phyloP scores from a whole-genome alignment of 2,329 filamentous ascomycete genomes.

The Colletotrichum plurivorum region DNA sequence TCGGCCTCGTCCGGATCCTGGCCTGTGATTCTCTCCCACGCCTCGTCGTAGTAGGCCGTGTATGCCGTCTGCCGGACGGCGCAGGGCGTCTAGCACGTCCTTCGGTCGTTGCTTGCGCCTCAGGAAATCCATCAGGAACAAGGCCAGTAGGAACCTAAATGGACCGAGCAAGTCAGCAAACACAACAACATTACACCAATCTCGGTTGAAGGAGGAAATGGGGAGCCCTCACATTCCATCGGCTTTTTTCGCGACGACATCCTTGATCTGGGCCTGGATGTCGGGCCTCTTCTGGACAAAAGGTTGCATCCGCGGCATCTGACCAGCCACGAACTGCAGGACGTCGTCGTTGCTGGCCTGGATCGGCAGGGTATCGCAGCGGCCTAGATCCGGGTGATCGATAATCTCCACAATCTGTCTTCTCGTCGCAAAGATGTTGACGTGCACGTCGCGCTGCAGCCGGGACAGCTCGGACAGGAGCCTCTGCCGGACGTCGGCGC shows the following conservation, averaged over 20 bases:
- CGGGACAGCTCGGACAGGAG: not conserved
- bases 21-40: slow-evolving; percentile 51
- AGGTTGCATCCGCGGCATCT: slow-evolving; percentile 6
- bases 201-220: too few relatives aligned
- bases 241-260: not conserved
- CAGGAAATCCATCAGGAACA: slow-evolving; percentile 21
- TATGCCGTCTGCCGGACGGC: not conserved
- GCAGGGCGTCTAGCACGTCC: slow-evolving; percentile 15
- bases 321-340: slow-evolving; percentile 7
- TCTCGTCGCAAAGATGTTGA: fast-evolving
- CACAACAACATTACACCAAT: too few relatives aligned
- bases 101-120: not conserved
- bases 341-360: slow-evolving; percentile 38
- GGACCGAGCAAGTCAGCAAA: too few relatives aligned
- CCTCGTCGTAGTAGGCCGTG: slow-evolving; percentile 49
- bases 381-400: not conserved
- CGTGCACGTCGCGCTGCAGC: not conserved
- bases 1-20: slow-evolving; percentile 44
- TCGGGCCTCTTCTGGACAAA: slow-evolving; percentile 6
- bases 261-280: slow-evolving; percentile 31
- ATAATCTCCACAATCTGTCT: fast-evolving
- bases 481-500: fast-evolving
- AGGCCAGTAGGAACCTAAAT: slow-evolving; percentile 34
- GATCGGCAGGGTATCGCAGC: slow-evolving; percentile 13
- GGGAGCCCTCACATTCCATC: slow-evolving; percentile 41